Conservation (phyloP, 2,329 filamentous ascomycete genomes). For the Furcasterigmium sp. region DNA sequence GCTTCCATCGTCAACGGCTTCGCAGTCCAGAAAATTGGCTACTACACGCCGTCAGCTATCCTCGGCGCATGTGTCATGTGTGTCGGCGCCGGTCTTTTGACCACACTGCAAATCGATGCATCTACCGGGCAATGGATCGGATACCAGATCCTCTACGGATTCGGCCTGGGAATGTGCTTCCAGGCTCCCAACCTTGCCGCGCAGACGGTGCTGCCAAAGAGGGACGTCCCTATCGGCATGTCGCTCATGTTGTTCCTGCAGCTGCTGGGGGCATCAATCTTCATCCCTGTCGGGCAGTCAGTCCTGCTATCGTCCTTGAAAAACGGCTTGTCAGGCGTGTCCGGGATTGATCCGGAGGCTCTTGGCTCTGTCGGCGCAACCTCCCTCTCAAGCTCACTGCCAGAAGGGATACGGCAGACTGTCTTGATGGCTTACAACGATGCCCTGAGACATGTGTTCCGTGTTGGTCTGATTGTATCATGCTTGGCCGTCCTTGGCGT, state of each 20-base stretch:
- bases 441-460: slow-evolving; percentile 47
- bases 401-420: not conserved
- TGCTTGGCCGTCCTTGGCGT: slow-evolving; percentile 41
- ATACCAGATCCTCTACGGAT: slow-evolving; percentile 35
- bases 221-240: slow-evolving; percentile 39
- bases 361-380: slow-evolving; percentile 32
- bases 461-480: slow-evolving; percentile 45
- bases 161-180: slow-evolving; percentile 35
- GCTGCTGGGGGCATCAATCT: slow-evolving; percentile 38
- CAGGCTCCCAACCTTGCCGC: slow-evolving; percentile 40
- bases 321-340: slow-evolving; percentile 28
- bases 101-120: slow-evolving; percentile 30
- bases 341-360: slow-evolving; percentile 22
- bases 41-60: slow-evolving; percentile 39
- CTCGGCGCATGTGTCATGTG: slow-evolving; percentile 24
- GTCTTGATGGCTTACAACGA: slow-evolving; percentile 45
- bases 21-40: slow-evolving; percentile 31
- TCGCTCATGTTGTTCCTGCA: slow-evolving; percentile 40
- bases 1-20: slow-evolving; percentile 26
- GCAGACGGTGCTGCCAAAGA: slow-evolving; percentile 34
- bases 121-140: slow-evolving; percentile 33
- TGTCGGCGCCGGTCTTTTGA: slow-evolving; percentile 35
- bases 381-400: not conserved
- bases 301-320: slow-evolving; percentile 46
- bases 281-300: slow-evolving; percentile 45